phyloP scores from a whole-genome alignment of 2,329 filamentous ascomycete species.

The Domatiomyces catenatus region DNA sequence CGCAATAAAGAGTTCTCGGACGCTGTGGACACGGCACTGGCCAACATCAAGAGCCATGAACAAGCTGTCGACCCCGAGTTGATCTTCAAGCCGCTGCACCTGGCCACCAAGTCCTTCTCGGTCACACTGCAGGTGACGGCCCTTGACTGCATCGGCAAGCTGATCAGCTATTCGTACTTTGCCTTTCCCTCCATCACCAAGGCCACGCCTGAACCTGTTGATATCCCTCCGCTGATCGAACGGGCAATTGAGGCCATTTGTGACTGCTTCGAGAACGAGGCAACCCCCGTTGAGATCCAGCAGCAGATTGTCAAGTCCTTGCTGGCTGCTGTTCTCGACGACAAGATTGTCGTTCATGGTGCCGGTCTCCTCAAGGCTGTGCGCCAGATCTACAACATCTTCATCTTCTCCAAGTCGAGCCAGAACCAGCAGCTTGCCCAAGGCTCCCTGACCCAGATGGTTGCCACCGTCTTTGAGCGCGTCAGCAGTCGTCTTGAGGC shows the following conservation, averaged over 20 bases:
- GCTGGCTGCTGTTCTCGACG: constrained; percentile 85
- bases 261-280: constrained; percentile 96
- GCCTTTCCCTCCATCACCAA: constrained; percentile 47
- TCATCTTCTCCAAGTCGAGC: constrained; percentile 82
- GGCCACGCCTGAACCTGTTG: constrained; percentile 22
- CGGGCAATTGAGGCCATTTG: constrained; percentile 98
- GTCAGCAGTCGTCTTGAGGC: constrained; percentile 74
- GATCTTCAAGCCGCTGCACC: constrained; percentile 76
- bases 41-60: constrained; percentile 73
- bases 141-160: constrained; percentile 94
- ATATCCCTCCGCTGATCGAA: constrained; percentile 65
- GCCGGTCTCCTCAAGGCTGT: constrained; percentile 92
- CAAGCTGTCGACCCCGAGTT: constrained; percentile 75
- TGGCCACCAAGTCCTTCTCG: constrained; percentile 76
- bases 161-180: constrained; percentile 98
- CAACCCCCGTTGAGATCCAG: constrained; percentile 80
- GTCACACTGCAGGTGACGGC: constrained; percentile 76
- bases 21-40: constrained; percentile 63
- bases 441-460: constrained; percentile 94
- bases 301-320: constrained; percentile 97
- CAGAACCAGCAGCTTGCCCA: constrained; percentile 95
- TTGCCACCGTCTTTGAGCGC: constrained; percentile 91
- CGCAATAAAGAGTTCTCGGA: constrained; percentile 74
- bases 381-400: constrained; percentile 97
- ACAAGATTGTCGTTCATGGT: constrained; percentile 97